These are phyloP conservation scores for Sherardia arvensis DNA, from an alignment of 257 asterid species.

Conservation along the genomic window DNA sequence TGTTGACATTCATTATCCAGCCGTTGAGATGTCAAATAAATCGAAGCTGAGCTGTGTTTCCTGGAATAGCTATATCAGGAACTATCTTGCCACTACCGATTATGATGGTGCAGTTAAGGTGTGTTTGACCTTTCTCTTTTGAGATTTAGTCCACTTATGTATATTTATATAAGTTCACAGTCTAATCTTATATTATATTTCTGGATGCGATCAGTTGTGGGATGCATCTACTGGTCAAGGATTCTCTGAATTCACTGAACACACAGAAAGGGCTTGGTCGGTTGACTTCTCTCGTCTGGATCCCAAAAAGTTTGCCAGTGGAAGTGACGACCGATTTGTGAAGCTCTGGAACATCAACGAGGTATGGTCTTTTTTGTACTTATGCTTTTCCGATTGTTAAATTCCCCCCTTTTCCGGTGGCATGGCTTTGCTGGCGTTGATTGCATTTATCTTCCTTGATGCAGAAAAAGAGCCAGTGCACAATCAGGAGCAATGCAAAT, in stretches of 20 bases:
- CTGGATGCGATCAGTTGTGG: conserved; percentile 67
- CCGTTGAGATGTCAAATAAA: conserved; percentile 68
- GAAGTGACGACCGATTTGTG: conserved; percentile 87
- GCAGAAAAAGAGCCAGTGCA: conserved; percentile 86
- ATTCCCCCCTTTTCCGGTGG: no score
- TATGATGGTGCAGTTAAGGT: conserved; percentile 77
- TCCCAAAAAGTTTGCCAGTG: conserved; percentile 81
- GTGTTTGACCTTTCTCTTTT: neutral
- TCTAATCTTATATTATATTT: conserved; percentile 12
- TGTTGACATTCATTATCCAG: conserved; percentile 87
- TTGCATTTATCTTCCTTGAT: conserved; percentile 18
- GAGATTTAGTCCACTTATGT: neutral
- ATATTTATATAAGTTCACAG: neutral
- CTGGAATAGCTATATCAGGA: conserved; percentile 93
- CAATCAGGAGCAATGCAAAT: conserved; percentile 79
- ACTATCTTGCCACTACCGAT: conserved; percentile 88
- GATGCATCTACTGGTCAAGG: conserved; percentile 82
- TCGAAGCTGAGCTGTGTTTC: conserved; percentile 77
- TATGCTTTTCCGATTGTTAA: neutral
- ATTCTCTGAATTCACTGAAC: conserved; percentile 53
- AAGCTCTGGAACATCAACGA: conserved; percentile 87
- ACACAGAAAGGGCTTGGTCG: conserved; percentile 89
- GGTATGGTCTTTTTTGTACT: conserved; percentile 27
- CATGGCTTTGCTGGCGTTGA: conserved; percentile 5
- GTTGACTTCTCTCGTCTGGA: conserved; percentile 79